Evolutionary conservation across 352 stramenopile species (phyloP).

Genomic region (Bremia lactucae): DNA sequence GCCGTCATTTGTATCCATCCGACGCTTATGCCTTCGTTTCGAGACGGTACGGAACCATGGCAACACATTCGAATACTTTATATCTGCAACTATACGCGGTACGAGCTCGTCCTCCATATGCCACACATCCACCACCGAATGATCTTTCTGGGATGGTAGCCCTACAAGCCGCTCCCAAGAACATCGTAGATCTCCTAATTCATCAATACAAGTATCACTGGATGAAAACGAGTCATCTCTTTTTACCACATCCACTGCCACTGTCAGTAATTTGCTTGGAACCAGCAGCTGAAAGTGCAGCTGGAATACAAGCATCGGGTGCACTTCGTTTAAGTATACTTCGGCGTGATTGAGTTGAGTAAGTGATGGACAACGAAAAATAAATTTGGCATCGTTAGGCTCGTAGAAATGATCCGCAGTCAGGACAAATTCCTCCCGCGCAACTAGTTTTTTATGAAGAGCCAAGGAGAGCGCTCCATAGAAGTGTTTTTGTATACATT

Average conservation of each 20-base stretch:
- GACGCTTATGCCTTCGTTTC: constrained; percentile 28
- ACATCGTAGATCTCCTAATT: constrained; percentile 29
- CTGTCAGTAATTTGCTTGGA: constrained; percentile 32
- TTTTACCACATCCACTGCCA: constrained; percentile 37
- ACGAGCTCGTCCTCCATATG: constrained; percentile 42
- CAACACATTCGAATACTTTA: constrained; percentile 49
- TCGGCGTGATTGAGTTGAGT: constrained; percentile 49
- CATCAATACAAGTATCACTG: too few relatives aligned
- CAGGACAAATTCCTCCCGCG: constrained; percentile 33
- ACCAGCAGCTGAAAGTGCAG: constrained; percentile 39
- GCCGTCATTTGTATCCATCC: constrained; percentile 27
- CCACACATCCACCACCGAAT: constrained; percentile 70
- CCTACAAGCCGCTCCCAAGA: constrained; percentile 55
- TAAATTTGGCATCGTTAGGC: constrained; percentile 48
- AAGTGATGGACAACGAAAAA: constrained; percentile 49
- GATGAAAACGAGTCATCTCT: constrained; percentile 12
- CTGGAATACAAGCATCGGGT: constrained; percentile 31
- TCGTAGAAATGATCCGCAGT: constrained; percentile 24
- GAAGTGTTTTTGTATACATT: constrained; percentile 23
- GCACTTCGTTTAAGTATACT: constrained; percentile 48
- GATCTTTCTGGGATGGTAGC: constrained; percentile 37
- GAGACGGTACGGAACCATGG: constrained; percentile 42
- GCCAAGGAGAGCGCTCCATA: constrained; percentile 31
- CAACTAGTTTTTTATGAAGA: constrained; percentile 22
- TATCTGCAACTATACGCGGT: constrained; percentile 46